phyloP scores from a whole-genome alignment of 208 protist genomes.

The Vickermania spadyakhi region DNA sequence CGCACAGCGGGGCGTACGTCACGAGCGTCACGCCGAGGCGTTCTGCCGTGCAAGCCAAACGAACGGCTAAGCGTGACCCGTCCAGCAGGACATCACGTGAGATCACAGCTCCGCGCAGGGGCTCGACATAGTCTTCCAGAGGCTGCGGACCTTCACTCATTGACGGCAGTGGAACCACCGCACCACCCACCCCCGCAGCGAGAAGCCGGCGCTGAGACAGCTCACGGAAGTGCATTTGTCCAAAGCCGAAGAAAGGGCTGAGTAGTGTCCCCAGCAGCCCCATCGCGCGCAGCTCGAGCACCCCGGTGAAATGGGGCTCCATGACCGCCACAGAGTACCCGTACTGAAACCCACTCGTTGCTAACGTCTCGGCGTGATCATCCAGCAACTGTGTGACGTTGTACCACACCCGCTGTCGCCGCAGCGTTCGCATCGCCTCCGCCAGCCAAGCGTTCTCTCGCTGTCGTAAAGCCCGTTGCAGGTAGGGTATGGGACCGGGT shows the following conservation, averaged over 20 bases:
- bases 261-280: slow-evolving; percentile 27
- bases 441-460: slow-evolving; percentile 50
- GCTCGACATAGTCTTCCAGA: background rate
- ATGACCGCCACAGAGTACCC: background rate
- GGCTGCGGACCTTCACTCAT: background rate
- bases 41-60: slow-evolving; percentile 61
- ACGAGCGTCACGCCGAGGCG: slow-evolving; percentile 48
- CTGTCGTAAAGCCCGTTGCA: slow-evolving; percentile 68
- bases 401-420: slow-evolving; percentile 37
- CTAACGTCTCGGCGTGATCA: background rate
- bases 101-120: slow-evolving; percentile 24
- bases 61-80: slow-evolving; percentile 20
- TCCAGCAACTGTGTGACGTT: slow-evolving; percentile 30
- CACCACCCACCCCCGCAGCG: slow-evolving; percentile 17
- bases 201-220: slow-evolving; percentile 36
- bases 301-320: background rate
- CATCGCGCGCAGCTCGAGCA: background rate
- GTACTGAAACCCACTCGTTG: background rate
- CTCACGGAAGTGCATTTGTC: slow-evolving; percentile 29
- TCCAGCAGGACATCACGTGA: slow-evolving; percentile 37
- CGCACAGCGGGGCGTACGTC: slow-evolving; percentile 37
- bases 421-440: slow-evolving; percentile 28
- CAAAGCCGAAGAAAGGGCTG: slow-evolving; percentile 14
- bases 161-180: background rate
- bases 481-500: slow-evolving; percentile 56